phyloP scores from a whole-genome alignment of 2,329 filamentous ascomycete species.

The Bisporella sp. region DNA sequence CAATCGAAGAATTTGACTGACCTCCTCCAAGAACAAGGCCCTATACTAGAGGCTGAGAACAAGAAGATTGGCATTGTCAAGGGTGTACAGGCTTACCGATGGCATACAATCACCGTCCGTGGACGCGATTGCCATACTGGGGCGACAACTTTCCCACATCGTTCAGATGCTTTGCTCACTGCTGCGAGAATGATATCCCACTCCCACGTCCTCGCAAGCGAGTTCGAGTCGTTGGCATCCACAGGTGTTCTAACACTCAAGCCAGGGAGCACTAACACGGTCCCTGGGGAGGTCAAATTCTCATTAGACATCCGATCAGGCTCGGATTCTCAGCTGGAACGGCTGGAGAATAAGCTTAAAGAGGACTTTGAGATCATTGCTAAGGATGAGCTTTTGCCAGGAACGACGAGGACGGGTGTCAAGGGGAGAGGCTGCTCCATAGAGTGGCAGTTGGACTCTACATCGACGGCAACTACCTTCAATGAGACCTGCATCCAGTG shows the following conservation, averaged over 20 bases:
- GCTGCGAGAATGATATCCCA: slow-evolving; percentile 18
- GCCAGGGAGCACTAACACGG: background rate
- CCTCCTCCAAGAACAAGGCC: slow-evolving; percentile 52
- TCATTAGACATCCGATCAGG: no score
- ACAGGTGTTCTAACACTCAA: slow-evolving; percentile 15
- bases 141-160: slow-evolving; percentile 40
- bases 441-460: no score
- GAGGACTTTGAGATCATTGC: no score
- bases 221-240: slow-evolving; percentile 20
- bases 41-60: slow-evolving; percentile 56
- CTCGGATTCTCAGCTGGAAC: no score
- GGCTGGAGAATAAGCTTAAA: no score
- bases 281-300: no score
- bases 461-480: no score
- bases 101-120: slow-evolving; percentile 59
- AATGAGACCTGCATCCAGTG: no score
- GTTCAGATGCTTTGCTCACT: slow-evolving; percentile 59
- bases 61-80: slow-evolving; percentile 63
- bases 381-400: no score
- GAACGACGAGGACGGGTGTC: no score
- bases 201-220: slow-evolving; percentile 6
- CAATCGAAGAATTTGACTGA: no score
- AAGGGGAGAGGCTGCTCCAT: no score
- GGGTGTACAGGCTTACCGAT: slow-evolving; percentile 58
- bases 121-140: slow-evolving; percentile 30